Evolutionary conservation across 228 moss, liverwort and hornwort species (phyloP).

Genomic region (Sphagnum magellanicum): DNA sequence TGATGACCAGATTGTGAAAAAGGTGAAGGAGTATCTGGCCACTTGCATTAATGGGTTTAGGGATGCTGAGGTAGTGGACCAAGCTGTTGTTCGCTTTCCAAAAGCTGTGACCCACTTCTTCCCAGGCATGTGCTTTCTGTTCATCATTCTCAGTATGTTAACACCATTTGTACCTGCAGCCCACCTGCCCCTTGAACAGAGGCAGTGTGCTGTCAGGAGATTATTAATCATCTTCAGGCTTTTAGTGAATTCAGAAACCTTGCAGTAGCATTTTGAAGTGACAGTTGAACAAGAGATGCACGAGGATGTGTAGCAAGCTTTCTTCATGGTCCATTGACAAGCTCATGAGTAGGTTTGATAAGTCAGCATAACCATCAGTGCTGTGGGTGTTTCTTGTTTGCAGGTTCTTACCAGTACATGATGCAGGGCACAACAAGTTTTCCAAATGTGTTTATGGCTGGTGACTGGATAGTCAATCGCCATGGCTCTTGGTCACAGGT

Average conservation of each 20-base stretch:
- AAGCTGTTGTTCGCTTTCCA: constrained; percentile 72
- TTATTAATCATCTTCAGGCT: too few relatives aligned
- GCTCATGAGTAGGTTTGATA: too few relatives aligned
- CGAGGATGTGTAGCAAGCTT: too few relatives aligned
- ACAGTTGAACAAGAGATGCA: too few relatives aligned
- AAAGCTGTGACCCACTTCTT: constrained; percentile 95
- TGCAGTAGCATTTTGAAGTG: too few relatives aligned
- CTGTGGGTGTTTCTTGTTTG: background rate
- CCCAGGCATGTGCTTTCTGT: constrained; percentile 42
- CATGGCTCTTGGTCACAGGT: constrained; percentile 99
- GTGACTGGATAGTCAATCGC: constrained; percentile 90
- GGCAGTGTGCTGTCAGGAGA: too few relatives aligned
- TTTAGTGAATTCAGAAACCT: too few relatives aligned
- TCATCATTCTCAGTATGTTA: background rate
- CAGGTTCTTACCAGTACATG: constrained; percentile 92
- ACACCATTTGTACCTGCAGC: too few relatives aligned
- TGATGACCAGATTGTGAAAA: constrained; percentile 79
- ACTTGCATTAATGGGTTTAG: constrained; percentile 78
- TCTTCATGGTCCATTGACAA: too few relatives aligned
- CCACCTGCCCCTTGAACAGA: too few relatives aligned
- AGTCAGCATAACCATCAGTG: too few relatives aligned
- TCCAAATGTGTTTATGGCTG: constrained; percentile 93
- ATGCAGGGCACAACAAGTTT: constrained; percentile 84
- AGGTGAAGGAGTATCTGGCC: constrained; percentile 69
- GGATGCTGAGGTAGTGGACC: constrained; percentile 60